Evolutionary conservation across 805 yeast genomes (phyloP), one percentile per base, ranked within the genome.

Genomic region (Candida coquimbonensis): DNA sequence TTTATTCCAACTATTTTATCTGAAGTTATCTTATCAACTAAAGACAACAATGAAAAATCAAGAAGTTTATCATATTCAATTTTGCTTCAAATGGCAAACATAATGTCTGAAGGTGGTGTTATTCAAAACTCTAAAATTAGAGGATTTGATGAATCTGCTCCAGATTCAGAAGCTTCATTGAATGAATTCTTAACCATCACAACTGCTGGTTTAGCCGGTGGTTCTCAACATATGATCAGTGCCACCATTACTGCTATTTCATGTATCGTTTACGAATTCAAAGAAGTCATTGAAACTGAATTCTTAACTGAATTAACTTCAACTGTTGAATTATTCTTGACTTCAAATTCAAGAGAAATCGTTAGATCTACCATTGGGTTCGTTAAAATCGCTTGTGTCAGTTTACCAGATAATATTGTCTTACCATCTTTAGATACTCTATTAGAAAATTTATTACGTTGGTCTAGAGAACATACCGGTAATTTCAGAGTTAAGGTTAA

Each of bases 391-490:
- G 87, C 91, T 54, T 82, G 87, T 12, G 72, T 90, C 50, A 77
- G 88, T 17, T 74, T 93, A 46, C 95, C 96, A 13, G 84, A 77
- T 49, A 95, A 86, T 21, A 60, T 81, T 53, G 80, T 93, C 45
- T 75, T 74, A 53, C 74, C 80, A 9, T 81, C 82, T 54, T 75
- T 91, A 56, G 73, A 73, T 32, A 81, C 77, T 11, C 67, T 93
- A 43, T 69, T 93, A 44, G 71, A 76, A 25, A 83, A 86, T 56
- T 74, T 93, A 57, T 72, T 93, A 77, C 80, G 81, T 50, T 90
- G 97, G 93, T 87, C 96, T 37, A 93, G 88, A 63, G 97, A 90
- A 62, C 97, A 91, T 66, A 87, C 88, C 59, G 95, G 95, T 40
- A 96, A 89, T 61, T 93, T 93, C 75, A 89, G 87, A 63, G 78